A percentile compares a stretch with the other conserved stretches of the same genome.
These are phyloP conservation scores for Rhodamnia rubescens DNA, from an alignment of 345 rosid species.

Conservation along the genomic window DNA sequence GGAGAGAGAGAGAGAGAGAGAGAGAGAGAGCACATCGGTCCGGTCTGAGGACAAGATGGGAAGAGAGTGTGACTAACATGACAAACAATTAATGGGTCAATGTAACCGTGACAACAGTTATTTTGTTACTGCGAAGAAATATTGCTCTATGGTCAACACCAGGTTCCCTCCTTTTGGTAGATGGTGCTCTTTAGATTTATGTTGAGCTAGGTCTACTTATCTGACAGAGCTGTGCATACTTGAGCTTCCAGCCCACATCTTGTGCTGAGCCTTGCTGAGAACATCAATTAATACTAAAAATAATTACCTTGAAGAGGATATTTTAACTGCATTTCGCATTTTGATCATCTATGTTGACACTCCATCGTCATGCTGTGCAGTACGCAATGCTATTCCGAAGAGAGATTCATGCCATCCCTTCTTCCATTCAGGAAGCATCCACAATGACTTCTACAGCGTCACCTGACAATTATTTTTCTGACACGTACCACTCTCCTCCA, in stretches of 20 bases:
- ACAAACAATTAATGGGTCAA: not conserved
- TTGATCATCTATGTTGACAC: not conserved
- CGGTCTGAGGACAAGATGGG: not conserved
- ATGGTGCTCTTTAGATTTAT: not conserved
- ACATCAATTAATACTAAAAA: not conserved
- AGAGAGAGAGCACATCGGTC: not conserved
- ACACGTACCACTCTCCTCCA: constrained; percentile 81
- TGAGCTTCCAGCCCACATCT: not conserved
- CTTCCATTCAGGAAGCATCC: constrained; percentile 63
- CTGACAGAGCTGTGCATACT: not conserved
- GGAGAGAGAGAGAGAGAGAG: not conserved
- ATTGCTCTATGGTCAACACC: not conserved
- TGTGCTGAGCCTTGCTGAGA: not conserved
- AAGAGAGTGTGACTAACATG: not conserved
- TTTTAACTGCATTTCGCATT: not conserved
- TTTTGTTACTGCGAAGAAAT: not conserved
- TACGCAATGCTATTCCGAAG: constrained; percentile 59
- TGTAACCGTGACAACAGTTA: not conserved
- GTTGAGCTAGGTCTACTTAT: not conserved
- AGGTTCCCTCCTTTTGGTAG: not conserved
- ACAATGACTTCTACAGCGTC: constrained; percentile 56
- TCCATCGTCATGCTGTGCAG: constrained; percentile 23
- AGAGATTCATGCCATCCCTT: constrained; percentile 63
- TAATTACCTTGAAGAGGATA: not conserved
- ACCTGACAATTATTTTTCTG: constrained; percentile 74